Evolutionary conservation across 495 filamentous ascomycete genomes (phyloP), one percentile per base, ranked within the genome.

Genomic region (Cercophora sp.): DNA sequence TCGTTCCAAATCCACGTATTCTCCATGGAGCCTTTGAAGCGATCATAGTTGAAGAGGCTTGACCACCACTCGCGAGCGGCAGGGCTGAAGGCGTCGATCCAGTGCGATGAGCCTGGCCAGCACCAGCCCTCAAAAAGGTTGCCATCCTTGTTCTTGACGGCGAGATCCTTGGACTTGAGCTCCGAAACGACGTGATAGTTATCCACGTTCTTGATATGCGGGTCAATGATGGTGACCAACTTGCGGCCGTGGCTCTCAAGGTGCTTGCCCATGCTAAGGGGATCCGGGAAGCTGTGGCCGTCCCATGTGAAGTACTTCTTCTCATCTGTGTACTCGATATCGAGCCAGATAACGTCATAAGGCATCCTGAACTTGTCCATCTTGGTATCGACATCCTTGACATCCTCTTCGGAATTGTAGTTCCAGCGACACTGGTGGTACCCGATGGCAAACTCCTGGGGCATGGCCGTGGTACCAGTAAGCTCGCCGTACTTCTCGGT

Each of bases 401-500:
- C 90, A 68, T 98, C 93, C 51, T 96, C 89, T 59, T 96, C 91
- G 2, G 88, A 94, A 56, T 96, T 82, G 65, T 98, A 98, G 71
- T 98, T 98, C 93, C 93, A 98, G 57, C 93, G 85, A 68, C 93
- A 96, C 65, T 98, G 93, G 61, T 98, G 93, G 66, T 98, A 96
- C 10, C 78, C 93, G 52, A 97, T 82, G 4, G 92, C 79, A 60
- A 97, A 98, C 51, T 89, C 83, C 62, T 95, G 88, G 4, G 93
- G 93, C 57, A 98, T 79, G 50, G 89, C 81, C 20, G 89, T 91
- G 57, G 84, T 91, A n/a, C 93, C 93, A 4, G 94, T 97, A n/a
- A 97, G 83, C 64, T 94, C 87, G 40, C 82, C 83, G 67, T 96
- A 98, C 5, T 80, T 80, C 48, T 85, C 84, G 50, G 84, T 85